Percentiles rank a stretch among this genome's conserved stretches.
Evolutionary conservation across 805 yeast species (phyloP).

Genomic region (Saccharomycopsis sp.): DNA sequence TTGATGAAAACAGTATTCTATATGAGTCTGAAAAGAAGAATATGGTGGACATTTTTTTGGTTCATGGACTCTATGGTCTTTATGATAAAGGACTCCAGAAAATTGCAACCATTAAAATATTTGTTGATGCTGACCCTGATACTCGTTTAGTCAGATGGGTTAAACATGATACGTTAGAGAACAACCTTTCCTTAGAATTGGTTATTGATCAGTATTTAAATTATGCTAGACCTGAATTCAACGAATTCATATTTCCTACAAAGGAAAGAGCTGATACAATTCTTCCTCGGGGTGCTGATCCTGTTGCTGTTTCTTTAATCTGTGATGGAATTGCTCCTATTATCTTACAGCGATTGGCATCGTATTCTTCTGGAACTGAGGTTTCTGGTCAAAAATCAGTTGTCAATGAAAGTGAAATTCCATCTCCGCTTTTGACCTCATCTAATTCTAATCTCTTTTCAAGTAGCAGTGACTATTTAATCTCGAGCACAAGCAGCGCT

Average conservation of each 20-base stretch:
- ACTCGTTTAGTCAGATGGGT: slow-evolving; percentile 78
- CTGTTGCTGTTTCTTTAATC: slow-evolving; percentile 45
- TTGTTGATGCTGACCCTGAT: slow-evolving; percentile 81
- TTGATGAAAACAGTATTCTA: neutral
- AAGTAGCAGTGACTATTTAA: neutral
- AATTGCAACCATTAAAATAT: slow-evolving; percentile 59
- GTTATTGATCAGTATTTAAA: slow-evolving; percentile 43
- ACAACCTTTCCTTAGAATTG: slow-evolving; percentile 24
- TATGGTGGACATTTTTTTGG: slow-evolving; percentile 33
- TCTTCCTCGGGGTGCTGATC: slow-evolving; percentile 63
- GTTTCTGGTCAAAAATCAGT: neutral
- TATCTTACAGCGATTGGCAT: slow-evolving; percentile 19
- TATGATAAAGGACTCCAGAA: slow-evolving; percentile 51
- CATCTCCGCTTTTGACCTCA: neutral
- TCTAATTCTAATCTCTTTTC: neutral
- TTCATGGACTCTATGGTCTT: slow-evolving; percentile 78
- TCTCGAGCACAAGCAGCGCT: neutral
- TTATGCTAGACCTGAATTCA: slow-evolving; percentile 59
- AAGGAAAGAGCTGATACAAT: slow-evolving; percentile 69
- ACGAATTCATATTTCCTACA: slow-evolving; percentile 57
- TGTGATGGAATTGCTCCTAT: slow-evolving; percentile 55
- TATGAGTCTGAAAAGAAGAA: neutral
- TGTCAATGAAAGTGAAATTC: slow-evolving; percentile 9
- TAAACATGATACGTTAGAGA: slow-evolving; percentile 23
- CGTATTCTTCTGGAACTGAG: neutral